Evolutionary conservation across 148 eudicot species (phyloP), one percentile per base, ranked within the genome.

Genomic region (Suaeda aralocaspica): DNA sequence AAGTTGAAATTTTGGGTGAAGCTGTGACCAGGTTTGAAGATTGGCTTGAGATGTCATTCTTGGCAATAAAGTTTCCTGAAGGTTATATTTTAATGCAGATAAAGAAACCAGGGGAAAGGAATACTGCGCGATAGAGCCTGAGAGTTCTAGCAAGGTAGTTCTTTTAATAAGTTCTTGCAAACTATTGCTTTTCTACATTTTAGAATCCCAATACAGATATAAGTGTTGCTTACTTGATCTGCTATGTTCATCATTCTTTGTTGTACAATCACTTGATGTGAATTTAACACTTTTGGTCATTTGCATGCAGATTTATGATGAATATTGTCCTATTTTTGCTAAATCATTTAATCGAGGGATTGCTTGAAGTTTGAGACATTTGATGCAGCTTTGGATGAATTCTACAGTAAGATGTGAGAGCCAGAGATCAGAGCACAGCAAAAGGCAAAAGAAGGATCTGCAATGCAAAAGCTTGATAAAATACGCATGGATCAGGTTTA

Each of bases 381-480:
- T 72, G 97, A 94, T 82, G 91, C 87, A 66, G 89, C 97, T 72
- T 81, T 94, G 75, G 99, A 94, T 77, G 99, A 94, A 65, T 94
- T 91, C 76, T 94, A 94, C 72, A 94, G 99, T 77, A 94, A 94
- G 81, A 94, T 94, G n/a, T 80, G 99, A 94, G 84, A 85, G 89
- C 72, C 99, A 94, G 73, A 85, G 97, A 70, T 50, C 81, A 49
- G 93, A 94, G 72, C 96, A 87, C 99, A 87, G 72, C 96, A 94
- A 67, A 87, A 91, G 70, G 79, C 89, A 45, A 94, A 91, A 89
- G 96, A 91, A 81, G 89, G 85, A 75, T 84, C 93, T 81, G 96
- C 97, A 21, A 76, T 81, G 78, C 98, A 91, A 76, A 94, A 84
- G 72, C 92, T 94, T 28, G 81, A 76, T 73, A 91, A 88, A 76